Evolutionary conservation across 2,329 filamentous ascomycete species (phyloP).

Genomic region (Orbilia oligospora): DNA sequence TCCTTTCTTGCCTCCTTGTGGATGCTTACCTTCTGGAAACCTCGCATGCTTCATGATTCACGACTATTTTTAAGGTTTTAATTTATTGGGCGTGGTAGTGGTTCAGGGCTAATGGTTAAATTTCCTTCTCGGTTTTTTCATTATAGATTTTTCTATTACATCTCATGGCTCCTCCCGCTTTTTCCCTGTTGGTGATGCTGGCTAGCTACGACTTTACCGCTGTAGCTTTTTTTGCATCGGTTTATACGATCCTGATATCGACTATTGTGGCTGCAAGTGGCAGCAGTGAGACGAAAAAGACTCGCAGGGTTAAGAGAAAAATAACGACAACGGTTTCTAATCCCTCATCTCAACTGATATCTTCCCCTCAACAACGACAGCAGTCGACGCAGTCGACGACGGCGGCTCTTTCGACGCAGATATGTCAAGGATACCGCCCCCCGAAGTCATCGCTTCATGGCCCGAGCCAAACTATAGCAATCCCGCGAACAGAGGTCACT

Average conservation of each 20-base stretch:
- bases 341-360: neutral
- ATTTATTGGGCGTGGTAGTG: conserved; percentile 12
- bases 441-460: conserved; percentile 68
- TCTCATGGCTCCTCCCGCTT: conserved; percentile 58
- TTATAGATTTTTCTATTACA: conserved; percentile 44
- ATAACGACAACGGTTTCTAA: conserved; percentile 26
- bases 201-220: conserved; percentile 59
- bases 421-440: conserved; percentile 65
- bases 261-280: conserved; percentile 53
- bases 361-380: conserved; percentile 3
- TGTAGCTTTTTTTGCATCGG: conserved; percentile 58
- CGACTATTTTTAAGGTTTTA: conserved; percentile 39
- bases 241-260: conserved; percentile 60
- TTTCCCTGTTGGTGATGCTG: conserved; percentile 58
- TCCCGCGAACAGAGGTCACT: conserved; percentile 69
- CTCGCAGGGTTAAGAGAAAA: conserved; percentile 25
- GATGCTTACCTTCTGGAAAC: conserved; percentile 35
- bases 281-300: conserved; percentile 36
- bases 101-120: conserved; percentile 12
- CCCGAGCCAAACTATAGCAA: conserved; percentile 70
- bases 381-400: neutral
- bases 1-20: conserved; percentile 6
- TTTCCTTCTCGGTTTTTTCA: conserved; percentile 3
- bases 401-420: conserved; percentile 13
- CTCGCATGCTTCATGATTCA: conserved; percentile 10